Base-by-base conservation (phyloP, 345 rosid genomes). In the Trapa bicornis region DNA sequence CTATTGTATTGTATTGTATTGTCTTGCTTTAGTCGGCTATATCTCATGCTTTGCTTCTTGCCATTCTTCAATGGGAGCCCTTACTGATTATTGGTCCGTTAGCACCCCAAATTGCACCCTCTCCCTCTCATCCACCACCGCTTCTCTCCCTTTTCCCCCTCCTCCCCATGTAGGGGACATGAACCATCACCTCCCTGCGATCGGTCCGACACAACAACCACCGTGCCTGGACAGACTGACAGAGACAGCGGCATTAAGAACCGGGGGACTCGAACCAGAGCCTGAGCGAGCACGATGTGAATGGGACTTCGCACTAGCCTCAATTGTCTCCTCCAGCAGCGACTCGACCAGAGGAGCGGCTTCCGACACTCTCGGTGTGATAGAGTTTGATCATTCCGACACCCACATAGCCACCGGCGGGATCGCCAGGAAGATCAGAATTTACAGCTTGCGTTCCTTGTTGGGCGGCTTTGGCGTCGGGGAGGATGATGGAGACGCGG, bases 391-490 rank as follows among this genome's bases (percentile, higher is more conserved):
- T 73, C 86, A 82, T 0, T 73, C 80, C 9, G 81, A 81, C 52
- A 74, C 71, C 3, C 41, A 84, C 72, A 2, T 92, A 2, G 98
- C 91, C 47, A 92, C 98, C 0, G 98, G 89, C 5, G 98, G 98
- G 32, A 92, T 92, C 6, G 91, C 96, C 0, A 75, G 96, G 64
- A 92, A 88, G 74, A 87, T 92, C 71, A 73, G 98, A 75, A 61
- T 82, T 57, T 92, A 92, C 61, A 70, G 65, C 45, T 61, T 85
- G n/a, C 73, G 68, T 41, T 79, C 89, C 7, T 66, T 87, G 74
- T 36, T 85, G 35, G 35, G 22, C 16, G 66, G 9, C 15, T 33
- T 61, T 16, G 65, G 14, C 39, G 56, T 60, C 13, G 66, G 58
- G 11, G 60, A 41, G 41, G 65, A 41, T 2, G 38, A 1, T 12